A percentile compares a stretch with the other conserved stretches of the same genome.
phyloP scores from a whole-genome alignment of 2,329 filamentous ascomycete genomes.

The Stagonosporopsis vannaccii region DNA sequence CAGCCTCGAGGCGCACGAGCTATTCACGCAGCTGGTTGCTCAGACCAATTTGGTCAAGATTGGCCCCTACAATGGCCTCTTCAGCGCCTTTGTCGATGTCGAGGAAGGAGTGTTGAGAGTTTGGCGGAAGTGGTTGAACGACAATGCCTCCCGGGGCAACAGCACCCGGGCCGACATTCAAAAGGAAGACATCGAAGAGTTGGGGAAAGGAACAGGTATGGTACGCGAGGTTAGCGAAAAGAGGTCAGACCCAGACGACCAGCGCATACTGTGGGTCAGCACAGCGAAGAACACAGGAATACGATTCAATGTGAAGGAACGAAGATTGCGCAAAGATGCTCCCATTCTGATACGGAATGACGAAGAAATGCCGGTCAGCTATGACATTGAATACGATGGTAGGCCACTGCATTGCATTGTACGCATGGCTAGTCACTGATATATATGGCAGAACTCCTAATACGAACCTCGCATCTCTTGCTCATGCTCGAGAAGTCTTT shows the following conservation, averaged over 20 bases:
- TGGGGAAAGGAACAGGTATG: conserved; percentile 32
- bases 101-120: conserved; percentile 73
- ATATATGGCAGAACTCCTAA: conserved; percentile 34
- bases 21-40: conserved; percentile 77
- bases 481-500: conserved; percentile 69
- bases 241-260: conserved; percentile 22
- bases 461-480: conserved; percentile 42
- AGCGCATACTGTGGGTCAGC: conserved; percentile 72
- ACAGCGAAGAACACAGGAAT: conserved; percentile 69
- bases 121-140: conserved; percentile 74
- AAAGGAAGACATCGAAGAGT: conserved; percentile 33
- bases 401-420: conserved; percentile 31
- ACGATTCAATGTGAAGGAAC: conserved; percentile 68
- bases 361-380: conserved; percentile 72
- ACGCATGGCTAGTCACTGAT: neutral
- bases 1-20: conserved; percentile 71
- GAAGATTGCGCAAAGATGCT: conserved; percentile 53
- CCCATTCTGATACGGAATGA: conserved; percentile 65
- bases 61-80: conserved; percentile 66
- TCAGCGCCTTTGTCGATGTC: conserved; percentile 70
- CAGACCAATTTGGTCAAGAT: conserved; percentile 73
- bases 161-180: conserved; percentile 17
- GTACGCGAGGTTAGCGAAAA: conserved; percentile 22
- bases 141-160: conserved; percentile 43
- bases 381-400: conserved; percentile 77